Evolutionary conservation across 2,329 filamentous ascomycete genomes (phyloP).

Genomic region (Mycocentrospora acerina): DNA sequence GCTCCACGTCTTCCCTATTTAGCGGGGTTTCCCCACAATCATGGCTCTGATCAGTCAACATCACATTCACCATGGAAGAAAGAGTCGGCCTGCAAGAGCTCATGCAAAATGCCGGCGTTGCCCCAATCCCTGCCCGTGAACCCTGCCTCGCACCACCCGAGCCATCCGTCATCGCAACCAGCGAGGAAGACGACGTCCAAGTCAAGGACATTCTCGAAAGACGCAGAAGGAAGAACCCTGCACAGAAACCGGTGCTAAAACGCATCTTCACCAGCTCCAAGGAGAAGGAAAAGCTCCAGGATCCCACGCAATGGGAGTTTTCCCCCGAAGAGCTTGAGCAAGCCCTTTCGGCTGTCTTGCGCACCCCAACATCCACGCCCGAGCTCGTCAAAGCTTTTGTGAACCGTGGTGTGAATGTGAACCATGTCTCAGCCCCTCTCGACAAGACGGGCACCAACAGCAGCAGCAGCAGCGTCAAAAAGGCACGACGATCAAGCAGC

Average conservation of each 20-base stretch:
- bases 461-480: too few species aligned
- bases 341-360: constrained; percentile 35
- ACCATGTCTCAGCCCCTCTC: constrained; percentile 23
- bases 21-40: too few species aligned
- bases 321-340: constrained; percentile 40
- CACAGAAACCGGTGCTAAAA: constrained; percentile 35
- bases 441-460: constrained; percentile 25
- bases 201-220: constrained; percentile 35
- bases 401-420: constrained; percentile 38
- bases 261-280: constrained; percentile 32
- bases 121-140: constrained; percentile 26
- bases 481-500: too few species aligned
- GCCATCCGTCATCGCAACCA: constrained; percentile 29
- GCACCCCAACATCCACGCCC: constrained; percentile 29
- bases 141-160: constrained; percentile 36
- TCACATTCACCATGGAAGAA: constrained; percentile 23
- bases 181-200: constrained; percentile 34
- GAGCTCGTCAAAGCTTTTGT: constrained; percentile 39
- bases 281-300: constrained; percentile 36
- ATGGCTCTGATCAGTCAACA: too few species aligned
- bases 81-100: constrained; percentile 33
- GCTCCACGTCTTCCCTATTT: too few species aligned
- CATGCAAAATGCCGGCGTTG: constrained; percentile 30
- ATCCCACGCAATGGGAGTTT: constrained; percentile 29
- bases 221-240: constrained; percentile 31